Evolutionary conservation across 1,139 yeast genomes (phyloP), one percentile per base, ranked within the genome.

Genomic region (Geotrichum candidum): DNA sequence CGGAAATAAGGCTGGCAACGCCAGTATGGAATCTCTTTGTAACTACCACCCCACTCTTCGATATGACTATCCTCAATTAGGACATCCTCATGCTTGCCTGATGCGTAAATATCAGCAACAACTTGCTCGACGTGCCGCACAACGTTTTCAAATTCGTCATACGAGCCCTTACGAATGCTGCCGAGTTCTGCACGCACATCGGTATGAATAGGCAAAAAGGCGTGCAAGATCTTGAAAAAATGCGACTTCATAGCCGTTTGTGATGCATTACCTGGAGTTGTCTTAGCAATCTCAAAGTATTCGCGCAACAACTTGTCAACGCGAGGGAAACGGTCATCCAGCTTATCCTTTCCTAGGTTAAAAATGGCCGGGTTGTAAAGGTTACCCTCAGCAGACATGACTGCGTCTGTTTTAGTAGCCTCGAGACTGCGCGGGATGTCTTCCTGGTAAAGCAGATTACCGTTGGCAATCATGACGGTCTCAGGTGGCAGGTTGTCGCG

Each of bases 301-400:
- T 94, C 97, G 65, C 97, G 79, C 59, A 89, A 79, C 65, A 94
- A 79, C 65, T 79, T 79, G 74, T 94, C 99, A 3, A 92, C 95
- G 63, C 98, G 80, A 3, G 97, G 96, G 70, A 84, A 91, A 64
- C 84, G 87, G 67, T 78, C 85, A 46, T 89, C 91, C 25, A 77
- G 78, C 65, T 86, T 83, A 15, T 62, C 63, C 46, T 65, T 60
- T 54, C 58, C 54, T 57, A 67, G 52, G 58, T 75, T 73, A 72
- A 95, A 94, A 0, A 92, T 84, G 2, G 96, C 98, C 0, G 99
- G 99, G 69, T 95, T 95, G 75, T 87, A 89, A 54, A 95, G 77
- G 70, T 91, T 91, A 0, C 97, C 97, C 73, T 95, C 99, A 0
- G 99, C 99, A 54, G 96, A 87, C 99, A 95, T 95, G 25, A 94